Percentiles rank a stretch among this genome's conserved stretches.
Evolutionary conservation across 139 green algal genomes (phyloP).

Genomic region (Picochlorum sp.): DNA sequence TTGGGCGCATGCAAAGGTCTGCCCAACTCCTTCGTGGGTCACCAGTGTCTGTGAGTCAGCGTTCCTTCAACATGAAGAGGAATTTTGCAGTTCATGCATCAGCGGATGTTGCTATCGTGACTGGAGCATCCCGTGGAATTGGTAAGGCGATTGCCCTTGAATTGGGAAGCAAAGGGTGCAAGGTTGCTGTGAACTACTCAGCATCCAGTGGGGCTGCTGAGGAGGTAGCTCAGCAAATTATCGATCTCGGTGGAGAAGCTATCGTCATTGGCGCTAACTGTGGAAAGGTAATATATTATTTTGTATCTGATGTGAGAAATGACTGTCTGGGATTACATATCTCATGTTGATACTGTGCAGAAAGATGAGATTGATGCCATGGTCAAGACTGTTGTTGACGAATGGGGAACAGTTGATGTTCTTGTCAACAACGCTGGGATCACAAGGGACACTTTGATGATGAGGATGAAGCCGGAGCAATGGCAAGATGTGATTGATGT

Average conservation of each 20-base stretch:
- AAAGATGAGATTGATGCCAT: constrained; percentile 24
- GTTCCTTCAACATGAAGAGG: not conserved
- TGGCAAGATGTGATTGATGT: constrained; percentile 96
- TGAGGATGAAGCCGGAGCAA: constrained; percentile 96
- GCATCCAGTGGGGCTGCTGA: constrained; percentile 57
- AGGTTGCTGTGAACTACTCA: constrained; percentile 80
- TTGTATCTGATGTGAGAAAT: constrained; percentile 1
- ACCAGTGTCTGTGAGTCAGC: constrained; percentile 1
- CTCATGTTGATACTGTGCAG: constrained; percentile 12
- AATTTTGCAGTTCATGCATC: not conserved
- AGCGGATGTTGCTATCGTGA: constrained; percentile 74
- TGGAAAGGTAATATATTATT: constrained; percentile 33
- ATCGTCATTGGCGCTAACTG: constrained; percentile 66
- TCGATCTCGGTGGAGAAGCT: constrained; percentile 51
- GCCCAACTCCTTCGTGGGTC: not conserved
- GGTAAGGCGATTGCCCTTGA: constrained; percentile 79
- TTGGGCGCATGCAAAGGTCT: too few relatives aligned
- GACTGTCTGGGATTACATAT: not conserved
- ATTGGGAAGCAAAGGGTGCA: constrained; percentile 62
- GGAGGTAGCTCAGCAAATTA: constrained; percentile 60
- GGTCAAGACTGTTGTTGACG: constrained; percentile 61
- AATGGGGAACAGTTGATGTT: constrained; percentile 90
- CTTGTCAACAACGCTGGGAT: constrained; percentile 99
- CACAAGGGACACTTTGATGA: constrained; percentile 90
- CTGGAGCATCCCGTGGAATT: constrained; percentile 87